Base-by-base conservation (phyloP, 768 basidiomycete species). In the Psilocybe cubensis region DNA sequence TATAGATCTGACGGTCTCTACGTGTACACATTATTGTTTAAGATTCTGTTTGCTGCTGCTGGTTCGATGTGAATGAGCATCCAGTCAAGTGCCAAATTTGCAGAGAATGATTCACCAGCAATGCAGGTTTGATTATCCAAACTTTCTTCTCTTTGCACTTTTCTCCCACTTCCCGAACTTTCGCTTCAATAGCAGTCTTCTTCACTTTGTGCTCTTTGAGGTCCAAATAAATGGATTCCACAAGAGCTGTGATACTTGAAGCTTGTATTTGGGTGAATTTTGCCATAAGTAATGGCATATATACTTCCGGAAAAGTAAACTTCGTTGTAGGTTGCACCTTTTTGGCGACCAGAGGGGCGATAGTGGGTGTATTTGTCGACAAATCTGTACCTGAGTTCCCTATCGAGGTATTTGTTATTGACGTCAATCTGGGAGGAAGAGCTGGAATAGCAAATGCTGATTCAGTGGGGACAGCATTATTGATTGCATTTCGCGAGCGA, bases 131-230 rank as follows among this genome's bases (percentile, higher is more conserved):
- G 27, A 94, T 77, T 29, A 88, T 72, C 93, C 93, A 95, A 57
- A 86, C 71, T 68, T 84, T 91, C 74, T 79, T 84, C 56, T 85
- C 82, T 68, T 83, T 89, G 63, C 83, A 86, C 66, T 90, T 93
- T 72, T 87, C 89, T 14, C 83, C 79, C 11, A 93, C 81, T 70
- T 93, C 91, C 44, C 83, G 79, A 33, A 95, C 77, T 69, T 94
- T 94, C 2, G 85, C 86, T 70, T 92, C 91, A 43, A 95, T 86
- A 3, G 90, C 85, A 48, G 87, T 89, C 79, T 94, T 94, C 77
- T 88, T 92, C 60, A 93, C 82, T 55, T 87, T 88, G 61, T 88
- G 75, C n/a, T 69, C 71, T 28, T 83, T 83, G 38, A 94, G 75
- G 24, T 88, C 88, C 60, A 87, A 83, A 64, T 87, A 83, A 61